Evolutionary conservation across 371 early-diverging fungal genomes (phyloP).

Genomic region (Mortierella polycephala): DNA sequence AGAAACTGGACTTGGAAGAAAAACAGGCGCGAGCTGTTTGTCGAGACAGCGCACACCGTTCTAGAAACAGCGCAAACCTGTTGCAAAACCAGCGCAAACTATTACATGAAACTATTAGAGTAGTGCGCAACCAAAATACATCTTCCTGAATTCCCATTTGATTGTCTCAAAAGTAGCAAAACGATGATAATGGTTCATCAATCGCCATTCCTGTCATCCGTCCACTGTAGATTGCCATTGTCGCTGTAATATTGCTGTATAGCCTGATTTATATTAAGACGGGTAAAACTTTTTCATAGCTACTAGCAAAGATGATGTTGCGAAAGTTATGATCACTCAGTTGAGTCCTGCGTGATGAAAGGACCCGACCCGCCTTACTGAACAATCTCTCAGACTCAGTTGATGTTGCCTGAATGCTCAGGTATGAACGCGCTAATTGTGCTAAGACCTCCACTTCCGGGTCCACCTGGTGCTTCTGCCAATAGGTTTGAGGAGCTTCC

Average conservation of each 20-base stretch:
- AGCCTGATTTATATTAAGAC: background rate
- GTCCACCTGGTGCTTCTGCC: background rate
- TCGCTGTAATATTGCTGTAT: background rate
- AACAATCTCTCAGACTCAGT: constrained; percentile 3
- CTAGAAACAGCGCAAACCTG: background rate
- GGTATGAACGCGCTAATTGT: background rate
- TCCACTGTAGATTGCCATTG: background rate
- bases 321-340: constrained; percentile 1
- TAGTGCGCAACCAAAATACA: background rate
- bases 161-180: no score
- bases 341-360: background rate
- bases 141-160: background rate
- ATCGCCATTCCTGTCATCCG: background rate
- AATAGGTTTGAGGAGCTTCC: background rate
- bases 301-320: constrained; percentile 5
- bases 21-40: background rate
- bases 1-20: no score
- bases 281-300: background rate
- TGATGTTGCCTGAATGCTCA: constrained; percentile 9
- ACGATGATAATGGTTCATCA: no score
- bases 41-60: background rate
- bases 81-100: background rate
- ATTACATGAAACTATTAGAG: background rate
- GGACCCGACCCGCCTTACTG: constrained; percentile 9
- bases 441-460: background rate